Percentiles rank a stretch among this genome's conserved stretches.
phyloP scores from a whole-genome alignment of 208 protist species.

The Angomonas deanei region DNA sequence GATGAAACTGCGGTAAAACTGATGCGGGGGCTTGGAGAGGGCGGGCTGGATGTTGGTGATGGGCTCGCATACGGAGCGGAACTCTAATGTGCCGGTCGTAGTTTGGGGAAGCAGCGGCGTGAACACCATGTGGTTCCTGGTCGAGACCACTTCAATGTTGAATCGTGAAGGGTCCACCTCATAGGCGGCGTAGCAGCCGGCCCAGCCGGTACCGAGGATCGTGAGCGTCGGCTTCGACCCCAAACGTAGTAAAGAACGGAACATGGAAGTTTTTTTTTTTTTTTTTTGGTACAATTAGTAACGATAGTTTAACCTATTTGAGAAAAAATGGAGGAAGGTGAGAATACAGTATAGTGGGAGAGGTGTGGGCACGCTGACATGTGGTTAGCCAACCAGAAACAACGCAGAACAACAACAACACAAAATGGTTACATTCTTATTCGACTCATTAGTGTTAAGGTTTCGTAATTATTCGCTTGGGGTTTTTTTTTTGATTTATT shows the following conservation, averaged over 20 bases:
- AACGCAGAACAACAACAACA: no score
- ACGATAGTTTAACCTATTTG: background rate
- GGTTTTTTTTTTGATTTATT: background rate
- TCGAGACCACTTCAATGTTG: conserved; percentile 85
- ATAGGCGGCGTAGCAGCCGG: conserved; percentile 71
- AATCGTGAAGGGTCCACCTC: conserved; percentile 67
- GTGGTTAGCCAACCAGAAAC: no score
- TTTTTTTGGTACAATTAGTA: background rate
- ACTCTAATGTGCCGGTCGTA: conserved; percentile 90
- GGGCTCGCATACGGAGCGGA: conserved; percentile 85
- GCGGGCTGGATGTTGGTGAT: conserved; percentile 77
- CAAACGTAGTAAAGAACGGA: conserved; percentile 29
- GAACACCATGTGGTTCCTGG: conserved; percentile 93
- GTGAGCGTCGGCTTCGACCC: conserved; percentile 73
- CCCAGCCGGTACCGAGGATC: conserved; percentile 91
- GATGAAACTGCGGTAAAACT: conserved; percentile 73
- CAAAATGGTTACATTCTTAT: no score
- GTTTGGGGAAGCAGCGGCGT: conserved; percentile 92
- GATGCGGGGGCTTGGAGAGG: conserved; percentile 70
- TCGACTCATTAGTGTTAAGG: no score
- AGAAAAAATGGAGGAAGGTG: background rate
- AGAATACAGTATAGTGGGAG: conserved; percentile 9
- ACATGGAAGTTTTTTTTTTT: conserved; percentile 15
- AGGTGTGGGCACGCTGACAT: background rate
- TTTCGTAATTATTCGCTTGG: background rate